Conservation (phyloP, 148 eudicot species). For the Polygonum aviculare region DNA sequence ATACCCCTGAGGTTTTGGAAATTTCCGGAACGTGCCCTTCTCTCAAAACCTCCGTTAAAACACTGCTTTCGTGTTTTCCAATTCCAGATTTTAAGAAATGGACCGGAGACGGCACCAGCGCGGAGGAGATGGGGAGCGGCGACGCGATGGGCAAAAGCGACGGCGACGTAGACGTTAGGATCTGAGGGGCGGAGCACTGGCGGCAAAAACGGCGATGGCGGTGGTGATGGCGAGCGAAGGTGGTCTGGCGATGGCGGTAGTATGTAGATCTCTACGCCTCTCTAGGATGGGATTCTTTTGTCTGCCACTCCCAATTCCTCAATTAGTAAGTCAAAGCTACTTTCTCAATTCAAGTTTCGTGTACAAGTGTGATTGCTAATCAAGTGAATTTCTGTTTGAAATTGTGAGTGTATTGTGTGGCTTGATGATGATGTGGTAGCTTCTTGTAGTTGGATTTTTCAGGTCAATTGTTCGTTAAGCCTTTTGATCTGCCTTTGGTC, state of each 20-base stretch:
- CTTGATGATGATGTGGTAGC: background rate
- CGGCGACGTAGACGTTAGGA: too few relatives aligned
- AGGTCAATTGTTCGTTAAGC: background rate
- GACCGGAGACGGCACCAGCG: too few relatives aligned
- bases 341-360: constrained; percentile 1
- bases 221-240: too few relatives aligned
- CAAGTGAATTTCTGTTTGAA: background rate
- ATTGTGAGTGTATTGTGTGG: background rate
- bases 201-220: too few relatives aligned
- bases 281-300: constrained; percentile 82
- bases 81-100: too few relatives aligned
- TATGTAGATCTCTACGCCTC: constrained; percentile 74
- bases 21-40: too few relatives aligned
- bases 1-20: too few relatives aligned
- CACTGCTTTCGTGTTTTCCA: too few relatives aligned
- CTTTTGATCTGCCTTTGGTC: background rate
- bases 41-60: too few relatives aligned
- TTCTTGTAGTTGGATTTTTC: background rate
- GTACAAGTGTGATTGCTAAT: background rate
- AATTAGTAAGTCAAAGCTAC: constrained; percentile 43
- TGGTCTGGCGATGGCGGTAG: constrained; percentile 12
- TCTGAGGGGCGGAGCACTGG: too few relatives aligned
- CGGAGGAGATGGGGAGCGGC: too few relatives aligned
- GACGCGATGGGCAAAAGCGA: too few relatives aligned
- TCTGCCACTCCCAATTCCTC: constrained; percentile 90